Evolutionary conservation across 2,329 filamentous ascomycete species (phyloP).

Genomic region (Alternaria sp.): DNA sequence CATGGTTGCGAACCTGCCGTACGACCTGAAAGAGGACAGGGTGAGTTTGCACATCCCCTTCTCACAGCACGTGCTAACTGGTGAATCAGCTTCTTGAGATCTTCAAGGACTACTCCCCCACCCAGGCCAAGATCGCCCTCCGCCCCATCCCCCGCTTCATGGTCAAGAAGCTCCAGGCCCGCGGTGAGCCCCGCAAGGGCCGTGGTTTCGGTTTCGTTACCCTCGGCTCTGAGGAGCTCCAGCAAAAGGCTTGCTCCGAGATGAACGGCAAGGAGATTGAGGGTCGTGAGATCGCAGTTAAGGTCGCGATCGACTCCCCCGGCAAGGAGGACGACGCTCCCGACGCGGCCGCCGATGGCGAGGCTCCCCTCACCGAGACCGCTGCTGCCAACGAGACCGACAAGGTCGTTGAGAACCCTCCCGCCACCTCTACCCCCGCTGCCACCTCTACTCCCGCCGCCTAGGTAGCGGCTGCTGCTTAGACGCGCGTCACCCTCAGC

Average conservation of each 20-base stretch:
- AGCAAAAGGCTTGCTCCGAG: conserved; percentile 95
- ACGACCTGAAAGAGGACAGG: conserved; percentile 97
- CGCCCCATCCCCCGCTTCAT: conserved; percentile 99
- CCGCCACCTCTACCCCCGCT: conserved; percentile 36
- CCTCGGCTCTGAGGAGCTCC: conserved; percentile 90
- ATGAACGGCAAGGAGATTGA: conserved; percentile 99
- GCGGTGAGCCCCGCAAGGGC: conserved; percentile 97
- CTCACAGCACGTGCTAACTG: neutral
- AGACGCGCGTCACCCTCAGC: conserved; percentile 16
- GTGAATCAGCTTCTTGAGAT: conserved; percentile 86
- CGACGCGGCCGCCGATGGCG: conserved; percentile 52
- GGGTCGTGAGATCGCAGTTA: conserved; percentile 98
- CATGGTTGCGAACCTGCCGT: conserved; percentile 99
- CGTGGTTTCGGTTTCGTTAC: conserved; percentile 99
- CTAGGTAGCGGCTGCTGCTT: conserved; percentile 39
- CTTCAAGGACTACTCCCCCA: conserved; percentile 89
- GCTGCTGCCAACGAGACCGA: conserved; percentile 27
- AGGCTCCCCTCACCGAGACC: conserved; percentile 42
- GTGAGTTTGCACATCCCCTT: conserved; percentile 58
- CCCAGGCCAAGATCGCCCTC: conserved; percentile 96
- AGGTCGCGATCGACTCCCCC: conserved; percentile 99
- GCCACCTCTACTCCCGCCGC: conserved; percentile 42
- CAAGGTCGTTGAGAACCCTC: conserved; percentile 30
- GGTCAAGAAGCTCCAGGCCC: conserved; percentile 99
- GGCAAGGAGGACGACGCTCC: conserved; percentile 91